A percentile compares a stretch with the other conserved stretches of the same genome.
Evolutionary conservation across 73 alveolate genomes (phyloP).

Genomic region (Tetrahymena borealis): DNA sequence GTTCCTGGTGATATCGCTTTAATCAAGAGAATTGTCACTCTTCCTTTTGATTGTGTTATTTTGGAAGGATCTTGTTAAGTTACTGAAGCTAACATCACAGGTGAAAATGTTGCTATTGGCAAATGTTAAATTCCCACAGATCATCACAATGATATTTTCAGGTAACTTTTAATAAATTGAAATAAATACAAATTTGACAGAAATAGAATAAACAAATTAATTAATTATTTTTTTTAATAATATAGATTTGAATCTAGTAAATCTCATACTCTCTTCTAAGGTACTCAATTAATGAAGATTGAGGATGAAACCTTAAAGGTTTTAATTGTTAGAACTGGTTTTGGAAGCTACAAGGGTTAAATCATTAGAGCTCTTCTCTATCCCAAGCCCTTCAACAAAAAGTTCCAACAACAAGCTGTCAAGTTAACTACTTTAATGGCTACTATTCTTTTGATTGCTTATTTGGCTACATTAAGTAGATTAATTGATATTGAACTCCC

Average conservation of each 20-base stretch:
- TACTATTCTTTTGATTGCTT: not conserved
- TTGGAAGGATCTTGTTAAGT: not conserved
- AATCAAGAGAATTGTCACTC: not conserved
- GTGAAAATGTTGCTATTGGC: not conserved
- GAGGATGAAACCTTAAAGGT: not conserved
- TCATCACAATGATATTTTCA: not conserved
- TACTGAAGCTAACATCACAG: not conserved
- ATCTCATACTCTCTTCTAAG: not conserved
- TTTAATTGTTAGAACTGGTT: constrained; percentile 19
- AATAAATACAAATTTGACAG: not conserved
- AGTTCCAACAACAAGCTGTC: constrained; percentile 7
- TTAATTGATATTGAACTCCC: constrained; percentile 8
- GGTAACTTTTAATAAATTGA: not conserved
- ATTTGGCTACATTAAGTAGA: constrained; percentile 8
- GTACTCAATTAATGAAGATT: not conserved
- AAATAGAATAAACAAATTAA: too few species aligned
- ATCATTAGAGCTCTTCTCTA: constrained; percentile 21
- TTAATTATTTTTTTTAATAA: not conserved
- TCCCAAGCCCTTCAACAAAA: constrained; percentile 18
- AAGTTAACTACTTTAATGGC: constrained; percentile 17
- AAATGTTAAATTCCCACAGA: not conserved
- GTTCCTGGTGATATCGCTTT: not conserved
- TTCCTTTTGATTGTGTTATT: not conserved
- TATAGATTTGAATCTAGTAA: not conserved
- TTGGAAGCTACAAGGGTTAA: constrained; percentile 17